phyloP scores from a whole-genome alignment of 345 rosid species.

The Corchorus capsularis region DNA sequence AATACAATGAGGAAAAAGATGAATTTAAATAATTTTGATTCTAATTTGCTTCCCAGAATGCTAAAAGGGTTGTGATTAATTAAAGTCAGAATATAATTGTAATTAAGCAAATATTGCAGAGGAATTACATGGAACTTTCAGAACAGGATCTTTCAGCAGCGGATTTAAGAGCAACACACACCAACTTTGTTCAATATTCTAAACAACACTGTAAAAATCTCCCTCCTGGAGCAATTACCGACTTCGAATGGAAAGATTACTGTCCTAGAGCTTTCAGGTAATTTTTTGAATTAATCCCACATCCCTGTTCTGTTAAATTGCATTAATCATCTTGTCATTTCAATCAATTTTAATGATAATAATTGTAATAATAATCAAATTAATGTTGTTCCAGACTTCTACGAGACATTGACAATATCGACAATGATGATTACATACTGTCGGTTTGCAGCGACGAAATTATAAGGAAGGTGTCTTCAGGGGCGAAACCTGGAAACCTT shows the following conservation, averaged over 20 bases:
- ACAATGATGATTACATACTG: constrained; percentile 47
- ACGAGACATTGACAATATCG: constrained; percentile 43
- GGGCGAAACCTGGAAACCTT: constrained; percentile 40
- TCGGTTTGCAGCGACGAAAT: constrained; percentile 47
- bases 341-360: background rate
- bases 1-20: background rate
- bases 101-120: too few species aligned
- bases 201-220: constrained; percentile 25
- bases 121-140: constrained; percentile 22
- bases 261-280: constrained; percentile 62
- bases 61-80: background rate
- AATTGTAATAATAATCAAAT: background rate
- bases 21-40: background rate
- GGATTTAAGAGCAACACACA: constrained; percentile 39
- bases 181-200: constrained; percentile 36
- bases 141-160: constrained; percentile 28
- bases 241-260: constrained; percentile 56
- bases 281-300: background rate
- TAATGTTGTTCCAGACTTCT: constrained; percentile 37
- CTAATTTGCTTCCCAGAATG: background rate
- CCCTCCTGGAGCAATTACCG: constrained; percentile 36
- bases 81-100: background rate
- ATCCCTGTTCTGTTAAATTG: too few species aligned
- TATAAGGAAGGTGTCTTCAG: constrained; percentile 38
- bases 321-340: background rate